phyloP scores from a whole-genome alignment of 108 stramenopile genomes.

The Fragilaria crotonensis region DNA sequence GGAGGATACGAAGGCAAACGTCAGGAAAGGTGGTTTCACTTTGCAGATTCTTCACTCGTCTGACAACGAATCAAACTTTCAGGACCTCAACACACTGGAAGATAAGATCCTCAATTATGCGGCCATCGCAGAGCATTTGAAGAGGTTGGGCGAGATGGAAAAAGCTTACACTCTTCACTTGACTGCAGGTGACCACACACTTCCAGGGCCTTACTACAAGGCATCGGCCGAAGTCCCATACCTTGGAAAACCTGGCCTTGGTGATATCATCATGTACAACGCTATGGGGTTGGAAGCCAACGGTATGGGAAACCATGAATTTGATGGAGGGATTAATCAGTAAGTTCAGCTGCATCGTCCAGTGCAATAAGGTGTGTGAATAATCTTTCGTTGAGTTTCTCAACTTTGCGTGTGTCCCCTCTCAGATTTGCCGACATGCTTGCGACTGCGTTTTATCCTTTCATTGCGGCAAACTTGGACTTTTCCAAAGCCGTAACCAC shows the following conservation, averaged over 20 bases:
- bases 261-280: slow-evolving; percentile 3
- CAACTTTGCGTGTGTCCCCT: no score
- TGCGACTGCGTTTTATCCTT: no score
- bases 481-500: no score
- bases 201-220: slow-evolving; percentile 8
- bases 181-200: slow-evolving; percentile 3
- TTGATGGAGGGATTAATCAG: slow-evolving; percentile 9
- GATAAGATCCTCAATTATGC: slow-evolving; percentile 4
- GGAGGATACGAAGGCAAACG: no score
- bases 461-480: slow-evolving; percentile 11
- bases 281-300: slow-evolving; percentile 4
- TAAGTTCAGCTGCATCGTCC: not conserved
- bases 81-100: slow-evolving; percentile 7
- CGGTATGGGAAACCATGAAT: slow-evolving; percentile 16
- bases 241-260: not conserved
- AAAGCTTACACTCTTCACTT: not conserved
- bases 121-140: not conserved
- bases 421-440: no score
- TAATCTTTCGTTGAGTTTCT: no score
- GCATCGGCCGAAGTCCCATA: slow-evolving; percentile 7
- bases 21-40: no score
- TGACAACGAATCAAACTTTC: no score
- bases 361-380: no score
- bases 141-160: slow-evolving; percentile 3
- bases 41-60: no score